Evolutionary conservation across 73 alveolate species (phyloP).

Genomic region (Effrenium voratum): DNA sequence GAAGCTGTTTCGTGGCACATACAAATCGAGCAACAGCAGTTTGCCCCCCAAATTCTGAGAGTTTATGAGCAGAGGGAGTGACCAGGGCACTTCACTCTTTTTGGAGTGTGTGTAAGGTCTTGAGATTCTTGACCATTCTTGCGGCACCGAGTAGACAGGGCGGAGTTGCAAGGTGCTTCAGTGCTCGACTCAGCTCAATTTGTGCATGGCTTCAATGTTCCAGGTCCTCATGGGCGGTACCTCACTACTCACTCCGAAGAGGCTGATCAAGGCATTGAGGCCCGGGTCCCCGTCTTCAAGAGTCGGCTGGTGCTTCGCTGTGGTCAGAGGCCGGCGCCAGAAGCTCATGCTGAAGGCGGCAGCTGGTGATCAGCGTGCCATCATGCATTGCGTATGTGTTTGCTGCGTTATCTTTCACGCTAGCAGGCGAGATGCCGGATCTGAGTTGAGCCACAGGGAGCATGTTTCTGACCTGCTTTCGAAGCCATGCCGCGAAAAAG

Average conservation of each 20-base stretch:
- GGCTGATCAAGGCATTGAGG: conserved; percentile 83
- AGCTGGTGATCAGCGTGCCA: background rate
- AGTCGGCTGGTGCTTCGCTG: too few species aligned
- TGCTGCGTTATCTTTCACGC: background rate
- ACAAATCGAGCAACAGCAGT: too few species aligned
- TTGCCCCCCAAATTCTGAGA: too few species aligned
- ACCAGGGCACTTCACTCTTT: too few species aligned
- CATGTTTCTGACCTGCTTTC: background rate
- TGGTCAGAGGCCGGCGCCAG: conserved; percentile 23
- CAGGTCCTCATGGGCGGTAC: conserved; percentile 87
- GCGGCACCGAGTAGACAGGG: too few species aligned
- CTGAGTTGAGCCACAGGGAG: conserved; percentile 29
- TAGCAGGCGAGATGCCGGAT: background rate
- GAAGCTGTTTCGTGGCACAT: too few species aligned
- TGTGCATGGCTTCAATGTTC: background rate
- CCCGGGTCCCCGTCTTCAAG: background rate
- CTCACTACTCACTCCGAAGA: conserved; percentile 63
- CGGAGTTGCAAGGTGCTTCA: too few species aligned
- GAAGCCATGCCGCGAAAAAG: too few species aligned
- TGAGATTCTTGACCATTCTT: too few species aligned
- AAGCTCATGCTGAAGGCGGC: background rate
- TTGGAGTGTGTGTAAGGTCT: too few species aligned
- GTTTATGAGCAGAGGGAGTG: too few species aligned
- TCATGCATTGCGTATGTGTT: background rate
- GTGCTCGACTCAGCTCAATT: background rate